Base-by-base conservation (phyloP, 2,329 filamentous ascomycete species). In the Cytospora paraplurivora region DNA sequence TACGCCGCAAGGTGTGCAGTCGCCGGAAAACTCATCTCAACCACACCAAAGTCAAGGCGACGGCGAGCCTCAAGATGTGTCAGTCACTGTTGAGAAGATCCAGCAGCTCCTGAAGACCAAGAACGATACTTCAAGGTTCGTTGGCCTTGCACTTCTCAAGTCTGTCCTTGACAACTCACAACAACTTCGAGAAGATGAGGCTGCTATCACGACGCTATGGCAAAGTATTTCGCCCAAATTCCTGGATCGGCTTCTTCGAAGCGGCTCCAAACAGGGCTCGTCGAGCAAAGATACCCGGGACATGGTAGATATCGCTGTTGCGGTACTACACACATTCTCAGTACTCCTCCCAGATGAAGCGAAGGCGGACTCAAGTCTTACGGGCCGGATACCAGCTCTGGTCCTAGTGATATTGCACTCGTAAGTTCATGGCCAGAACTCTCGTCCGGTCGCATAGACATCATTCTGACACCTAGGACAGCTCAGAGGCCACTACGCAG, bases 91-190 rank as follows among this genome's bases (percentile, higher is more conserved):
- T 58, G 74, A 80, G 57, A 83, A 83, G 69, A 81, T 89, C 59
- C 77, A 84, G 67, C 70, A 76, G 1, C 79, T 89, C 3, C 79
- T 91, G 38, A 77, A 78, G 60, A 75, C 83, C 60, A 86, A 85
- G 65, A 82, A 89, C 71, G 88, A 91, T 71, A 90, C 88, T 0
- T 85, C 86, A 21, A 82, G 85, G 69, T 90, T 91, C 68, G 87
- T 89, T 47, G 88, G 87, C 8, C 77, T 91, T 27, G 85, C 87
- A 1, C 78, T 90, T 27, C 79, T 90, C 57, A 88, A 87, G 69
- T 84, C 85, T n/a, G 75, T 88, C 13, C 78, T 91, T 37, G 87
- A 90, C 72, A 86, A 85, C 70, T 82, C 83, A 7, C 74, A 79
- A 27, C 73, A 79, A n/a, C 73, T 87, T 27, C 79, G 79, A 52